phyloP scores from a whole-genome alignment of 169 alveolate species.

The Blepharisma undulans region DNA sequence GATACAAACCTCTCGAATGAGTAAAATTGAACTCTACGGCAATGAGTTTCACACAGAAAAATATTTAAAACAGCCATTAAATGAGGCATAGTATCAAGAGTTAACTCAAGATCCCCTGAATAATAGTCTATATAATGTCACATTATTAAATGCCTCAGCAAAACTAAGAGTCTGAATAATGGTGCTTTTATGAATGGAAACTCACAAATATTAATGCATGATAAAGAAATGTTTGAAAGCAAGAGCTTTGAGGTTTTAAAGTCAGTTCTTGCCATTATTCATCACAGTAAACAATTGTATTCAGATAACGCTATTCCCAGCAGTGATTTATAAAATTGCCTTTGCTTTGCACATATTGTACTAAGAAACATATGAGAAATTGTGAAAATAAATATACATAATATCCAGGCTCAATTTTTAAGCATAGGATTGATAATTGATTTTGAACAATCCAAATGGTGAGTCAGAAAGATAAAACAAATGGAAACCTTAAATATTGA shows the following conservation, averaged over 20 bases:
- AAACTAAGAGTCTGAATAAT: not conserved
- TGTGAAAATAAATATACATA: not conserved
- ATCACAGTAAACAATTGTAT: not conserved
- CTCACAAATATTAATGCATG: not conserved
- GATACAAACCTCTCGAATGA: not conserved
- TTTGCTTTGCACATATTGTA: not conserved
- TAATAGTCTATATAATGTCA: not conserved
- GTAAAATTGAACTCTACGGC: not conserved
- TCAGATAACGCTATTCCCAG: not conserved
- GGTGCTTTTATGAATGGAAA: not conserved
- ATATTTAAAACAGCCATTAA: not conserved
- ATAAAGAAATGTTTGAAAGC: not conserved
- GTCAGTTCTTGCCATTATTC: not conserved
- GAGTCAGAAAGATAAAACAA: not conserved
- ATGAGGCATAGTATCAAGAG: not conserved
- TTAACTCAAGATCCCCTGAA: not conserved
- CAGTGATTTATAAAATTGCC: not conserved
- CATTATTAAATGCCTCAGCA: not conserved
- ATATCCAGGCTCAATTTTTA: not conserved
- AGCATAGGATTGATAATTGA: not conserved
- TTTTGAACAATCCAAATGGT: not conserved
- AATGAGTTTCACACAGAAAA: not conserved
- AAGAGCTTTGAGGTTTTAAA: not conserved
- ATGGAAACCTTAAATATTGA: not conserved
- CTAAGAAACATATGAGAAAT: not conserved